Conservation (phyloP, 2,329 filamentous ascomycete species). For the Mollisiaceae sp. region DNA sequence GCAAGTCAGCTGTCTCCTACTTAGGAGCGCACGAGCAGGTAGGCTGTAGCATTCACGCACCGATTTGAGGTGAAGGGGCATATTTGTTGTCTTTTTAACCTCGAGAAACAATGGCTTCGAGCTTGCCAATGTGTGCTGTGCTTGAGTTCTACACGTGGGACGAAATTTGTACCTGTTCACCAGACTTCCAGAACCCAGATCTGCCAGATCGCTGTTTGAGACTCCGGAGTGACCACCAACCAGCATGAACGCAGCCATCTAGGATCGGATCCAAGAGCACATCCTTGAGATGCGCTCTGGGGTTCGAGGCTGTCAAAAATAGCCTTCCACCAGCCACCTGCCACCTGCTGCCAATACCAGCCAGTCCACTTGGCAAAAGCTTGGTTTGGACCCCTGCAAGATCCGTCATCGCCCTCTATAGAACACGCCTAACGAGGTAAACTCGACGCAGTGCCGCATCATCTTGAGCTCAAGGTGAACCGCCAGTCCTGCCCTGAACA, state of each 20-base stretch:
- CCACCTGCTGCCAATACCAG: not conserved
- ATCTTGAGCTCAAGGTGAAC: not conserved
- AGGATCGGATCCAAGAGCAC: not conserved
- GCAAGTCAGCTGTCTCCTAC: too few species aligned
- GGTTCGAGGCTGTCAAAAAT: not conserved
- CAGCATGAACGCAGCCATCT: not conserved
- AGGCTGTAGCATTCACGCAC: not conserved
- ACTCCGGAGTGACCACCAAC: not conserved
- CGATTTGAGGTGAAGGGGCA: not conserved
- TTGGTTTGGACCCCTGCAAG: conserved; percentile 26
- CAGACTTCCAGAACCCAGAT: too few species aligned
- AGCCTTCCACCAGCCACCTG: too few species aligned
- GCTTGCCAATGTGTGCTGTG: not conserved
- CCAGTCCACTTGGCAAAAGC: conserved; percentile 33
- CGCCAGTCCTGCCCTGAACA: not conserved
- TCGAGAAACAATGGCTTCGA: not conserved
- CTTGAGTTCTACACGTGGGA: not conserved
- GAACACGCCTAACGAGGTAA: too few species aligned
- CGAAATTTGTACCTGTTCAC: not conserved
- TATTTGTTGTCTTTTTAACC: too few species aligned
- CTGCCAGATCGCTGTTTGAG: not conserved
- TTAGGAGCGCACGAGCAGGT: too few species aligned
- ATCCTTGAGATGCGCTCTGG: not conserved
- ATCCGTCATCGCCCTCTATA: conserved; percentile 22
- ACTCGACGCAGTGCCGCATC: conserved; percentile 11